Percentiles rank a stretch among this genome's conserved stretches.
phyloP scores from a whole-genome alignment of 345 rosid genomes.

The Odontarrhena argentea region DNA sequence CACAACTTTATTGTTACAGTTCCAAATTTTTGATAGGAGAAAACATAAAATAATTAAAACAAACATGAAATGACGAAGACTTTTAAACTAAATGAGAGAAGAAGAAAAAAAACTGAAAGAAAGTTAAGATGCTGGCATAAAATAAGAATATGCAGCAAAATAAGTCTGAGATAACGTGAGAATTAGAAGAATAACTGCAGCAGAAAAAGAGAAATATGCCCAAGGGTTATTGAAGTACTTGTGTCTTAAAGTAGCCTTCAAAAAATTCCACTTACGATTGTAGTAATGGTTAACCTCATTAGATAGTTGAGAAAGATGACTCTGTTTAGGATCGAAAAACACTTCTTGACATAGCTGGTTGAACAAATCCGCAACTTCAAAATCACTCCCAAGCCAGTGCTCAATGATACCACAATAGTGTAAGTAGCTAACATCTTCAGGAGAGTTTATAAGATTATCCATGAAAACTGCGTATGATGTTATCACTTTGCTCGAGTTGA shows the following conservation, averaged over 20 bases:
- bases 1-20: too few relatives aligned
- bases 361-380: constrained; percentile 57
- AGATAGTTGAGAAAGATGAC: constrained; percentile 61
- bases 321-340: constrained; percentile 66
- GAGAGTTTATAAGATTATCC: constrained; percentile 84
- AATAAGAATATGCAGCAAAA: constrained; percentile 67
- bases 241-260: constrained; percentile 73
- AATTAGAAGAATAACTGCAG: constrained; percentile 60
- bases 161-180: constrained; percentile 77
- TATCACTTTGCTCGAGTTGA: constrained; percentile 72
- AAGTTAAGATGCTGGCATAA: constrained; percentile 50
- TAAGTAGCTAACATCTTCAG: constrained; percentile 69
- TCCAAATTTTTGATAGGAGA: neutral
- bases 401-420: constrained; percentile 77
- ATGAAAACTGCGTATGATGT: constrained; percentile 79
- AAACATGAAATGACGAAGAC: neutral
- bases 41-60: neutral
- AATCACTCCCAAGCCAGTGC: constrained; percentile 60
- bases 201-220: constrained; percentile 52
- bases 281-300: constrained; percentile 60
- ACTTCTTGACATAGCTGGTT: constrained; percentile 80
- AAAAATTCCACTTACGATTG: constrained; percentile 72
- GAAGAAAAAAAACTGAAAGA: neutral
- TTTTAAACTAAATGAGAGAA: neutral
- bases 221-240: constrained; percentile 54